Evolutionary conservation across 345 rosid species (phyloP).

Genomic region (Mallotus nudiflorus): DNA sequence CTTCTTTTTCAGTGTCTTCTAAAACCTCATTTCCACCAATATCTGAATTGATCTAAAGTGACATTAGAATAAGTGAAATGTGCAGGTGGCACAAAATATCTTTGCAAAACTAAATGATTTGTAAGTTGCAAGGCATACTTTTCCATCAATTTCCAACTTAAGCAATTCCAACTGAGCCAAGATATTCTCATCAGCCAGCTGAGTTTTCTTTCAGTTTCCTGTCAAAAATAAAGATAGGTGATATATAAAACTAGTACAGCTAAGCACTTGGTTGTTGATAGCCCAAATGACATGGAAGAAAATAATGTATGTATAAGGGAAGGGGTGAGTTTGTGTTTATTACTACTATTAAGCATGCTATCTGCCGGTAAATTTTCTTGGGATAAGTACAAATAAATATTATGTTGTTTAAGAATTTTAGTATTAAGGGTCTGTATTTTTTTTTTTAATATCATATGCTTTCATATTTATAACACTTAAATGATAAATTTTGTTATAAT

Average conservation of each 20-base stretch:
- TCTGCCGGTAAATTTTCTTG: too few relatives aligned
- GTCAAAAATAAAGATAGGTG: slow-evolving; percentile 18
- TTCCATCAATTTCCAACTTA: slow-evolving; percentile 52
- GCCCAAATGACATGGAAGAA: too few relatives aligned
- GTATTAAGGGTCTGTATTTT: too few relatives aligned
- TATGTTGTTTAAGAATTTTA: too few relatives aligned
- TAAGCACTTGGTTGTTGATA: slow-evolving; percentile 59
- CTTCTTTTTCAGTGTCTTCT: slow-evolving; percentile 68
- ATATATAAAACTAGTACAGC: slow-evolving; percentile 2
- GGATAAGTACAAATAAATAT: too few relatives aligned
- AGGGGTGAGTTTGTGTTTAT: too few relatives aligned
- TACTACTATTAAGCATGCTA: too few relatives aligned
- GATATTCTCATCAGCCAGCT: slow-evolving; percentile 83
- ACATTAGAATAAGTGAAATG: slow-evolving; percentile 20
- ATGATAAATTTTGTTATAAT: too few relatives aligned
- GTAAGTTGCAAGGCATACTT: slow-evolving; percentile 42
- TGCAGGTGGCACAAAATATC: slow-evolving; percentile 9
- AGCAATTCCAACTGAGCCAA: slow-evolving; percentile 69
- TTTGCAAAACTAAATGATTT: slow-evolving; percentile 17
- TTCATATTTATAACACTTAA: too few relatives aligned
- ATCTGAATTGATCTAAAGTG: slow-evolving; percentile 52
- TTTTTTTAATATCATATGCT: too few relatives aligned
- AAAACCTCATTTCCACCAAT: slow-evolving; percentile 42
- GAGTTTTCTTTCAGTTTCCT: slow-evolving; percentile 64
- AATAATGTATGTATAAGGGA: too few relatives aligned